These are phyloP conservation scores for Angomonas deanei DNA, from an alignment of 208 protist species.

Conservation along the genomic window DNA sequence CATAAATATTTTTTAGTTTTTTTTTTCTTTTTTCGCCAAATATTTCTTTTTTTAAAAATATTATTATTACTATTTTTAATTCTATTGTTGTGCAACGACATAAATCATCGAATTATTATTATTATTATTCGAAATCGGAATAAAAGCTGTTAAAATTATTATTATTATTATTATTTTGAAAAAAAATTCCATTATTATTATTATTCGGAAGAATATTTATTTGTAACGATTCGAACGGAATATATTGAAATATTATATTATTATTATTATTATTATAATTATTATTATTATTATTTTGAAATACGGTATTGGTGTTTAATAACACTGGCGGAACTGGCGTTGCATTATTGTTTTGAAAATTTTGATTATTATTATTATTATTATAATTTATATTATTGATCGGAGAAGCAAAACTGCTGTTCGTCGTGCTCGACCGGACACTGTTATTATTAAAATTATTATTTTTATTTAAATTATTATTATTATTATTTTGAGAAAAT, in stretches of 20 bases:
- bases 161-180: background rate
- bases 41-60: background rate
- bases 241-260: background rate
- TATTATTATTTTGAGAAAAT: background rate
- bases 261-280: constrained; percentile 4
- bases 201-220: background rate
- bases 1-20: background rate
- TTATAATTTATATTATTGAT: no score
- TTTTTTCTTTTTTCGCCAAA: background rate
- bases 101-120: no score
- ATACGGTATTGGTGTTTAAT: no score
- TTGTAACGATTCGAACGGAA: no score
- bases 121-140: background rate
- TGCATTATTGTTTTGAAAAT: no score
- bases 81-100: no score
- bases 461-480: background rate
- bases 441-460: background rate
- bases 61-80: constrained; percentile 3
- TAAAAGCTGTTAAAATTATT: background rate
- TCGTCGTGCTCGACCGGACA: background rate
- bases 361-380: no score
- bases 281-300: background rate
- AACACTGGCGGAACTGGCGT: no score
- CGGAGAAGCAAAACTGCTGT: no score
- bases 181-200: background rate